phyloP scores from a whole-genome alignment of 768 basidiomycete genomes.

The Grammothele lineata region DNA sequence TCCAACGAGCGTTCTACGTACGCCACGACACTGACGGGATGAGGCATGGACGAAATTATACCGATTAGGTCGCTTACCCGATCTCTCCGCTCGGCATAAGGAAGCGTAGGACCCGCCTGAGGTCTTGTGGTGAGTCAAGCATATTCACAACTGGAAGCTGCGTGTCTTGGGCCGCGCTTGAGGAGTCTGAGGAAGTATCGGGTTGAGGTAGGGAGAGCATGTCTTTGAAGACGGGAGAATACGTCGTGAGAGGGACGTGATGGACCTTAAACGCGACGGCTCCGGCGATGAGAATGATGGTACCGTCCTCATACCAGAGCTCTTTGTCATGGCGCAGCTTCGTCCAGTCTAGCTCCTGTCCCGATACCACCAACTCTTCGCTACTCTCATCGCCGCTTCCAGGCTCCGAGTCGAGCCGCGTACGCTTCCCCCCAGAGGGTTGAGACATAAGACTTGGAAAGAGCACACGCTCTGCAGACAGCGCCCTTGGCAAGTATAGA shows the following conservation, averaged over 20 bases:
- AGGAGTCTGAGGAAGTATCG: too few species aligned
- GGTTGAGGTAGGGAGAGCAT: conserved; percentile 1
- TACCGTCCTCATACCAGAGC: conserved; percentile 16
- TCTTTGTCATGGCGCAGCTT: not conserved
- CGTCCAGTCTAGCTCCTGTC: not conserved
- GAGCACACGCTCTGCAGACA: too few species aligned
- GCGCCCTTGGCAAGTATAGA: too few species aligned
- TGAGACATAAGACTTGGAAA: not conserved
- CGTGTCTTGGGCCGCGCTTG: not conserved
- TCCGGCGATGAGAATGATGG: conserved; percentile 8
- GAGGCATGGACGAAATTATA: not conserved
- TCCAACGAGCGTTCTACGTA: not conserved
- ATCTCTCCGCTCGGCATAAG: not conserved
- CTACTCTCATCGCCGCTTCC: not conserved
- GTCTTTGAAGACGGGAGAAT: conserved; percentile 12
- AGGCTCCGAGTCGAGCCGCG: not conserved
- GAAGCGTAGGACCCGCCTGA: not conserved
- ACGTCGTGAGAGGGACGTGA: not conserved
- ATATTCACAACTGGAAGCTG: not conserved
- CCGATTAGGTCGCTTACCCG: not conserved
- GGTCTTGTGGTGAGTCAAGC: not conserved
- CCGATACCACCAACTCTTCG: not conserved
- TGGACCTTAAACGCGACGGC: conserved; percentile 10
- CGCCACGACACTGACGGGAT: not conserved
- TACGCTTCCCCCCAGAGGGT: not conserved